A percentile compares a stretch with the other conserved stretches of the same genome.
Conservation (phyloP, 2,329 filamentous ascomycete genomes). For the Didymella arachidicola region DNA sequence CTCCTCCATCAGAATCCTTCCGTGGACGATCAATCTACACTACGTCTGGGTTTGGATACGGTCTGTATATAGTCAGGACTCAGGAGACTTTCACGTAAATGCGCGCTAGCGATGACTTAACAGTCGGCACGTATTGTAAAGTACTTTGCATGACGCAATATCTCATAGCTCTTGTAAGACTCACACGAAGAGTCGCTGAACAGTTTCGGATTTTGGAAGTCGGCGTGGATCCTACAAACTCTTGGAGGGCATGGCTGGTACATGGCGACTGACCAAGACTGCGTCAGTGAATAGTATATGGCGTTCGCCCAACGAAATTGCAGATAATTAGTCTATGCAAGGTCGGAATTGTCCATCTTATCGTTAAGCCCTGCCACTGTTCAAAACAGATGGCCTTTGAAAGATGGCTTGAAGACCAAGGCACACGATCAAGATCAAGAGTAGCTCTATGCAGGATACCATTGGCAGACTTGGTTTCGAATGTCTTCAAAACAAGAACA, state of each 20-base stretch:
- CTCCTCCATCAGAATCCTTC: background rate
- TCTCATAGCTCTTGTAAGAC: slow-evolving; percentile 5
- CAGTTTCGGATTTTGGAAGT: background rate
- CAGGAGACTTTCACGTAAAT: background rate
- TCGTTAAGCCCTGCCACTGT: background rate
- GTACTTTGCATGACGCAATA: slow-evolving; percentile 15
- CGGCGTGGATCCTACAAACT: background rate
- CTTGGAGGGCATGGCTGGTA: background rate
- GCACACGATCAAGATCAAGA: background rate
- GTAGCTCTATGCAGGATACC: background rate
- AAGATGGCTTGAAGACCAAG: background rate
- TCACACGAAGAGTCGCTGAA: background rate
- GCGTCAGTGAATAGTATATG: background rate
- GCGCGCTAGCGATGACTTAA: slow-evolving; percentile 4
- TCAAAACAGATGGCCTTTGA: background rate
- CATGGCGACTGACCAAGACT: background rate
- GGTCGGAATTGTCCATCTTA: background rate
- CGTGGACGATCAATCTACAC: background rate
- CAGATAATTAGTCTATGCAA: background rate
- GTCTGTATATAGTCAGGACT: background rate
- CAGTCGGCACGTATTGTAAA: slow-evolving; percentile 4
- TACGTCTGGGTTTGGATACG: background rate
- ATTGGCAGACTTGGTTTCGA: background rate
- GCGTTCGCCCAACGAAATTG: background rate
- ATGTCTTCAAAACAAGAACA: background rate